These are phyloP conservation scores for Ilyonectria destructans DNA, from an alignment of 2,329 filamentous ascomycete species.

Conservation along the genomic window DNA sequence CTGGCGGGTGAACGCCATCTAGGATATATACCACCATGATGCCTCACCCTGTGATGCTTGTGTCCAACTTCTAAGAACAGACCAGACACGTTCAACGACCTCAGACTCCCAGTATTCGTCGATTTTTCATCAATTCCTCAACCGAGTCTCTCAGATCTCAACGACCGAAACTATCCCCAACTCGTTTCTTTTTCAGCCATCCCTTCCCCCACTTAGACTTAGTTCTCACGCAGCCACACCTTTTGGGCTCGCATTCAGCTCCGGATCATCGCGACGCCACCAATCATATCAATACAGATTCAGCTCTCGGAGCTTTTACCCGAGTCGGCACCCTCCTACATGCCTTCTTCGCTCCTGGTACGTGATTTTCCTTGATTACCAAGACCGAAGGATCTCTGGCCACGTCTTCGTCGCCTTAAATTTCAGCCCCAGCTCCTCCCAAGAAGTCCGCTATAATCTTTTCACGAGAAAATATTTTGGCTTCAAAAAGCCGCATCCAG, in stretches of 20 bases:
- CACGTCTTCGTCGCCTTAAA: not conserved
- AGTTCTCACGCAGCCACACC: not conserved
- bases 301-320: not conserved
- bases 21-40: not conserved
- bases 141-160: not conserved
- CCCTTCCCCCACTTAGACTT: not conserved
- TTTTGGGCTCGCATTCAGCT: not conserved
- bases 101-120: not conserved
- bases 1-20: not conserved
- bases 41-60: not conserved
- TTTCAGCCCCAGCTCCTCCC: not conserved
- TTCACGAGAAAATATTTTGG: too few species aligned
- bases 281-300: not conserved
- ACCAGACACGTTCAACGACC: not conserved
- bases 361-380: conserved; percentile 13
- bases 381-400: not conserved
- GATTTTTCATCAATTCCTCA: not conserved
- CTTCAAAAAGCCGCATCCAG: not conserved
- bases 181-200: not conserved
- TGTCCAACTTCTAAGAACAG: not conserved
- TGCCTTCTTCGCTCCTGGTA: conserved; percentile 40
- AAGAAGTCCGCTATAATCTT: not conserved
- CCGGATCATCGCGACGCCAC: not conserved
- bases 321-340: conserved; percentile 12
- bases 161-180: not conserved